These are phyloP conservation scores for Salix arbutifolia DNA, from an alignment of 345 rosid genomes.

Conservation along the genomic window DNA sequence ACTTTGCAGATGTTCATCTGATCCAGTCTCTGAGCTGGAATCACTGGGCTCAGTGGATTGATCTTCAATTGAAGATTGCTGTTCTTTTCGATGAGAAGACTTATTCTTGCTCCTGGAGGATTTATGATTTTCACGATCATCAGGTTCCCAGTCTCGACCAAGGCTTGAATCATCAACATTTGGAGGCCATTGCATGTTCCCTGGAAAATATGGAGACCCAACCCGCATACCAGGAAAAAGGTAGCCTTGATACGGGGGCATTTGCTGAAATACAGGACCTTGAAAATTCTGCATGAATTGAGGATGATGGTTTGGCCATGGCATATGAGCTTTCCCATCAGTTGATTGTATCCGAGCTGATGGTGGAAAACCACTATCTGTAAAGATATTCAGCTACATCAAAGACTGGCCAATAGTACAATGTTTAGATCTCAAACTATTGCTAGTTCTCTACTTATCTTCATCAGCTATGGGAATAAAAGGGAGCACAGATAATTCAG, in stretches of 20 bases:
- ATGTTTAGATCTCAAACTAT: constrained; percentile 5
- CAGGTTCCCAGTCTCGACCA: constrained; percentile 39
- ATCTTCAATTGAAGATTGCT: constrained; percentile 45
- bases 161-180: constrained; percentile 48
- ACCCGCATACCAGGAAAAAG: constrained; percentile 70
- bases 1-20: constrained; percentile 28
- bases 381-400: constrained; percentile 9
- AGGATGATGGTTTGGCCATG: constrained; percentile 75
- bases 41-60: constrained; percentile 49
- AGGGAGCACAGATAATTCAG: background rate
- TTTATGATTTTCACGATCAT: constrained; percentile 35
- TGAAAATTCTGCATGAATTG: constrained; percentile 80
- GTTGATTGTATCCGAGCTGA: constrained; percentile 22
- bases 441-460: background rate
- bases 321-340: constrained; percentile 49
- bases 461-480: background rate
- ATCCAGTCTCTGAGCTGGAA: constrained; percentile 45
- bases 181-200: constrained; percentile 73
- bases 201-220: constrained; percentile 68
- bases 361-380: constrained; percentile 39
- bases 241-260: constrained; percentile 62
- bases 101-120: constrained; percentile 61
- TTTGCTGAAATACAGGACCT: constrained; percentile 57
- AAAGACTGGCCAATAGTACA: background rate
- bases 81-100: constrained; percentile 38